phyloP scores from a whole-genome alignment of 2,329 filamentous ascomycete species.

The Pyricularia sp. region DNA sequence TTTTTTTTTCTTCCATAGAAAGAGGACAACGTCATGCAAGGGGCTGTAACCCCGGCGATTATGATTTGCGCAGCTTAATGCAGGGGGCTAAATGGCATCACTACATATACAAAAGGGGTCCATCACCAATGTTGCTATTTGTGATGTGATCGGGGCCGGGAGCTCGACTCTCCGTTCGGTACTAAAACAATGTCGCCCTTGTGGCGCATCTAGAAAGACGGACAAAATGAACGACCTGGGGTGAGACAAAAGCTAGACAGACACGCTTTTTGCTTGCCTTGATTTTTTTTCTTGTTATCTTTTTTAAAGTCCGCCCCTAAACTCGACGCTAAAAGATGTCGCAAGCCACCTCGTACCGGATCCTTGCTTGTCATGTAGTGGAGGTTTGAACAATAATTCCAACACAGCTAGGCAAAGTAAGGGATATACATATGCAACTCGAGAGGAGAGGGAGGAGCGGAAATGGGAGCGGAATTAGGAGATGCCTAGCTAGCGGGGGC shows the following conservation, averaged over 20 bases:
- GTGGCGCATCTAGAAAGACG: neutral
- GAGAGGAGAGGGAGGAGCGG: neutral
- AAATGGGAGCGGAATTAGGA: neutral
- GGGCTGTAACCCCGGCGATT: neutral
- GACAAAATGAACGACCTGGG: neutral
- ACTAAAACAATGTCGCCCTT: neutral
- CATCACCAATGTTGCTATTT: neutral
- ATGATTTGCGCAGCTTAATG: neutral
- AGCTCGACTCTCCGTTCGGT: neutral
- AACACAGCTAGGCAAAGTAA: neutral
- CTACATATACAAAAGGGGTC: neutral
- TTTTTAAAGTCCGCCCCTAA: neutral
- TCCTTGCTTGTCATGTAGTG: too few relatives aligned
- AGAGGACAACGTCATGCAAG: neutral
- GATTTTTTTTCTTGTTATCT: too few relatives aligned
- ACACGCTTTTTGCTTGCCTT: too few relatives aligned
- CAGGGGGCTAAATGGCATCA: neutral
- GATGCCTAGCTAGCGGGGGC: too few relatives aligned
- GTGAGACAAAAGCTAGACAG: neutral
- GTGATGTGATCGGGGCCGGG: neutral
- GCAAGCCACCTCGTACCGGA: neutral
- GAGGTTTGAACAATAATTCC: neutral
- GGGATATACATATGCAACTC: neutral
- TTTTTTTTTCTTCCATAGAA: neutral
- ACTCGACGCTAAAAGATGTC: neutral